Evolutionary conservation across 306 rosid species (phyloP), one percentile per base, ranked within the genome.

Genomic region (Biancaea sappan): DNA sequence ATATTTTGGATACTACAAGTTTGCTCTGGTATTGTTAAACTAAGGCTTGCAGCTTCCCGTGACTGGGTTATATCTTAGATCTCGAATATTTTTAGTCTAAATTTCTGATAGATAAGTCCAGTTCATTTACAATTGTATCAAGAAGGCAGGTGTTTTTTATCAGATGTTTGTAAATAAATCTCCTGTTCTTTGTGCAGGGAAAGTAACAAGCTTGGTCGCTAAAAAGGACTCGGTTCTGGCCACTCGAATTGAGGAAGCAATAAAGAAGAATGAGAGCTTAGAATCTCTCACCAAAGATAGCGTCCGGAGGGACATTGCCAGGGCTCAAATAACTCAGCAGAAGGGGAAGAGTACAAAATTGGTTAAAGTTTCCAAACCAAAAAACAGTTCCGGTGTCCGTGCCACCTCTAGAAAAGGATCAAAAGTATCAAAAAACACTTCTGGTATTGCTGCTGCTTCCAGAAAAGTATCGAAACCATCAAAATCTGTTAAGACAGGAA

Each of bases 171-270:
- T 60, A 18, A n/a, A 19, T 31, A 71, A 69, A 74, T 24, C 18
- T 10, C 28, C 69, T 18, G 19, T 9, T 61, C 73, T 24, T 43
- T 76, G 16, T 82, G 66, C 86, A 94, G 99, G 99, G 84, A 94
- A 92, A 78, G 96, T 94, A 78, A 94, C 99, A 8, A 92, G 99
- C 82, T 86, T 94, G 88, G 88, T 92, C 59, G 81, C 93, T 8
- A 92, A 76, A 81, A 94, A 65, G 88, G 90, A 94, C 64, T 31
- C 31, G 37, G 26, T 70, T 44, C 75, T 94, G 86, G 95, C 97
- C 15, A 75, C 80, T 40, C 83, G 85, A 70, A 90, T 94, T n/a
- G 99, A 92, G 80, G 96, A 90, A 81, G 97, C 99, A n/a, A 73
- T 94, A 48, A 85, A 78, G 82, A 92, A 88, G 81, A 94, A 94